phyloP scores from a whole-genome alignment of 352 stramenopile genomes.

The Globisporangium abappressorium region DNA sequence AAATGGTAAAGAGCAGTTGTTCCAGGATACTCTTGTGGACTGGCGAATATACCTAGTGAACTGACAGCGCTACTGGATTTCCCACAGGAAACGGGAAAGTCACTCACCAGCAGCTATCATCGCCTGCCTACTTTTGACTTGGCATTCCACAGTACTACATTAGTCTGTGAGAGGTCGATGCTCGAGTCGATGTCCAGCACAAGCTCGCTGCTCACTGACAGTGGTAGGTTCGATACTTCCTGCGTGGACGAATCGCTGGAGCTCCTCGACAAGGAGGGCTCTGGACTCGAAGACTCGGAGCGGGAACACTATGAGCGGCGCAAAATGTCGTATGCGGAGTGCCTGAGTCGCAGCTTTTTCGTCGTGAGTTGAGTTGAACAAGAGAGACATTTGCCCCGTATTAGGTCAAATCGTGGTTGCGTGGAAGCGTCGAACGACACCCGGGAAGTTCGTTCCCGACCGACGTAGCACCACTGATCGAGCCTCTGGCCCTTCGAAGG shows the following conservation, averaged over 20 bases:
- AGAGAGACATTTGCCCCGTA: too few species aligned
- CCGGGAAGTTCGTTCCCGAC: too few species aligned
- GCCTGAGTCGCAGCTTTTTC: background rate
- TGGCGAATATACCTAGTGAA: too few species aligned
- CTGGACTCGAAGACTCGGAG: background rate
- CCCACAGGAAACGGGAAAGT: too few species aligned
- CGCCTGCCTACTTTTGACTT: conserved; percentile 20
- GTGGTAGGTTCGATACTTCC: background rate
- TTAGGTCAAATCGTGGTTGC: too few species aligned
- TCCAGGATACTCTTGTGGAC: too few species aligned
- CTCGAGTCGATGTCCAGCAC: background rate
- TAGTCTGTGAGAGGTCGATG: background rate
- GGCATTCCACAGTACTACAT: background rate
- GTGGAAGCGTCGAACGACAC: too few species aligned
- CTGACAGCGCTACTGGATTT: too few species aligned
- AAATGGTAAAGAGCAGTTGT: too few species aligned
- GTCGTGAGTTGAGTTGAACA: background rate
- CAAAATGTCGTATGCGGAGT: background rate
- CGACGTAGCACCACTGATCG: too few species aligned
- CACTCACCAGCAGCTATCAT: too few species aligned
- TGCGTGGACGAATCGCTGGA: background rate
- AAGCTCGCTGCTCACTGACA: background rate
- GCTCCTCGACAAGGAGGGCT: background rate
- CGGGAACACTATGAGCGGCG: background rate
- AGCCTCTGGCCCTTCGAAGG: too few species aligned